These are phyloP conservation scores for Ogataea paradorogensis DNA, from an alignment of 805 yeast genomes.

Conservation along the genomic window DNA sequence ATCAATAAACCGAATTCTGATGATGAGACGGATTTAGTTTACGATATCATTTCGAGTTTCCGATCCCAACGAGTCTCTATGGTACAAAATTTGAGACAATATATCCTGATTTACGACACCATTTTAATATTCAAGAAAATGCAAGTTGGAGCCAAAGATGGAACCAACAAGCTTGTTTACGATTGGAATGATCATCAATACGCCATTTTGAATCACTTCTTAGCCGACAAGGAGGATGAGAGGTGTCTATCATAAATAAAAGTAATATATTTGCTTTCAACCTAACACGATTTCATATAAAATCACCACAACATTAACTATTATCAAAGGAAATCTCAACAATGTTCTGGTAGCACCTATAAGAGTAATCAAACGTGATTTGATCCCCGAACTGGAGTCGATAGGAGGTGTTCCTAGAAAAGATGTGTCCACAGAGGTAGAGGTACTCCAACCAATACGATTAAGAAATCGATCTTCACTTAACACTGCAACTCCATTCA, in stretches of 20 bases:
- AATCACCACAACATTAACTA: slow-evolving; percentile 48
- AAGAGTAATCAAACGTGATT: slow-evolving; percentile 47
- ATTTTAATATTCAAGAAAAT: slow-evolving; percentile 28
- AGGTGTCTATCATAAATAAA: slow-evolving; percentile 3
- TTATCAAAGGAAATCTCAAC: slow-evolving; percentile 54
- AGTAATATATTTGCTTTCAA: slow-evolving; percentile 20
- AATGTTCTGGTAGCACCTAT: slow-evolving; percentile 60
- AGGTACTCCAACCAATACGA: slow-evolving; percentile 40
- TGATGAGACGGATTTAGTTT: slow-evolving; percentile 40
- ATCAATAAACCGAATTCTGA: slow-evolving; percentile 8
- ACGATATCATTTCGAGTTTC: slow-evolving; percentile 43
- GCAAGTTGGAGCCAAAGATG: slow-evolving; percentile 11
- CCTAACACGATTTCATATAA: slow-evolving; percentile 53
- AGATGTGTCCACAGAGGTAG: slow-evolving; percentile 10
- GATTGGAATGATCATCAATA: slow-evolving; percentile 14
- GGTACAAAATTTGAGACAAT: slow-evolving; percentile 59
- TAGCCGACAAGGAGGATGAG: slow-evolving; percentile 16
- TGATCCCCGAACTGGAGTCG: slow-evolving; percentile 29
- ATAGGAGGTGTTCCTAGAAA: slow-evolving; percentile 20
- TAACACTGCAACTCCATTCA: slow-evolving; percentile 57
- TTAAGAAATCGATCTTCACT: slow-evolving; percentile 59
- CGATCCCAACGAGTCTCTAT: slow-evolving; percentile 53
- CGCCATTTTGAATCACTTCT: slow-evolving; percentile 16
- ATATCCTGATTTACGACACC: slow-evolving; percentile 47
- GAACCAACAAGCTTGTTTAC: slow-evolving; percentile 7